Conservation (phyloP, 345 rosid genomes). For the Leavenworthia alabamica region DNA sequence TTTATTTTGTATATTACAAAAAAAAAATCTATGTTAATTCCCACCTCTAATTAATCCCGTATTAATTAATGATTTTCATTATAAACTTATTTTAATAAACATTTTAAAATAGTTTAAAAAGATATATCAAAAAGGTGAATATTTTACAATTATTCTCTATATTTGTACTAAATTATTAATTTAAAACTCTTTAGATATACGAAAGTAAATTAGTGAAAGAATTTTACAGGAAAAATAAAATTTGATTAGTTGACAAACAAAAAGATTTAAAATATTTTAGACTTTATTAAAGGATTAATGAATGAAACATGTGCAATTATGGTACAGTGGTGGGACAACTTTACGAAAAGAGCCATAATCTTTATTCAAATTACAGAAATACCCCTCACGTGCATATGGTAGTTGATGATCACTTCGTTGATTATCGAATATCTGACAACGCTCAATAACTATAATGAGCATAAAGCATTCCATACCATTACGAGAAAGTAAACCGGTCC, state of each 20-base stretch:
- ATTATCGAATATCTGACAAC: too few relatives aligned
- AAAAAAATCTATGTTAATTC: background rate
- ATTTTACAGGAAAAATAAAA: background rate
- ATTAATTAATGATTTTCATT: background rate
- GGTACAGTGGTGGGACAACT: slow-evolving; percentile 31
- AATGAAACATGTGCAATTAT: slow-evolving; percentile 29
- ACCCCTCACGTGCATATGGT: slow-evolving; percentile 33
- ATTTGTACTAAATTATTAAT: background rate
- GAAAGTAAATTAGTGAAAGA: background rate
- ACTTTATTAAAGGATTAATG: slow-evolving; percentile 10
- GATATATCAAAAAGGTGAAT: background rate
- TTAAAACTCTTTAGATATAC: background rate
- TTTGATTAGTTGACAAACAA: slow-evolving; percentile 16
- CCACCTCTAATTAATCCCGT: background rate
- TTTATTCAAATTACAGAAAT: slow-evolving; percentile 24
- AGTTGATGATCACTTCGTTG: slow-evolving; percentile 23
- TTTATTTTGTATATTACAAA: background rate
- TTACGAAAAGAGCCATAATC: slow-evolving; percentile 18
- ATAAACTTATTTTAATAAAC: too few relatives aligned
- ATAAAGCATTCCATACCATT: slow-evolving; percentile 6
- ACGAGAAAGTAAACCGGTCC: background rate
- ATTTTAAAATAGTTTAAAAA: too few relatives aligned
- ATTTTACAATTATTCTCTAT: background rate
- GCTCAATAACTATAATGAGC: too few relatives aligned
- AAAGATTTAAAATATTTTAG: background rate